phyloP scores from a whole-genome alignment of 495 filamentous ascomycete genomes.

The Bathelium albidoporum region DNA sequence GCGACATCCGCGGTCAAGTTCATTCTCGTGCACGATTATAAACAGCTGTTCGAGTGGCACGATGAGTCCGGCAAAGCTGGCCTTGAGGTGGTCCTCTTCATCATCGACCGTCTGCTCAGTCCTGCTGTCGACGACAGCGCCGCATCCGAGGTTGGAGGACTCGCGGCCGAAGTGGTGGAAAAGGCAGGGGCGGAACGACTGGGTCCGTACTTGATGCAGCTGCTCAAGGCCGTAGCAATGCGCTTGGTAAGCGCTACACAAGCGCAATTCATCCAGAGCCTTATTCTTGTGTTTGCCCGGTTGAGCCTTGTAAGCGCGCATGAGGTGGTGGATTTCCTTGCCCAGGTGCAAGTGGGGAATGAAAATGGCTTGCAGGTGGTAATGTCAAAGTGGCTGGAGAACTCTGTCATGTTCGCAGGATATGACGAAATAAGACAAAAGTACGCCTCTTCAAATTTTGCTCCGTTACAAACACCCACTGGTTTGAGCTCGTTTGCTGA shows the following conservation, averaged over 20 bases:
- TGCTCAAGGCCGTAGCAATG: slow-evolving; percentile 84
- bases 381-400: slow-evolving; percentile 89
- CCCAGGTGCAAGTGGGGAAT: slow-evolving; percentile 63
- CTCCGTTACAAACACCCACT: background rate
- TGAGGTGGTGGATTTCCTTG: slow-evolving; percentile 86
- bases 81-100: slow-evolving; percentile 75
- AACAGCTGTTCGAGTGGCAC: slow-evolving; percentile 76
- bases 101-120: slow-evolving; percentile 86
- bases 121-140: slow-evolving; percentile 76
- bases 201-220: slow-evolving; percentile 77
- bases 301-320: slow-evolving; percentile 72
- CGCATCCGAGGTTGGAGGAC: slow-evolving; percentile 88
- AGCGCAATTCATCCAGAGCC: slow-evolving; percentile 77
- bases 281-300: slow-evolving; percentile 91
- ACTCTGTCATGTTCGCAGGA: slow-evolving; percentile 88
- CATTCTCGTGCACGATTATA: slow-evolving; percentile 75
- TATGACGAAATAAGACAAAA: slow-evolving; percentile 97
- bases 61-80: slow-evolving; percentile 68
- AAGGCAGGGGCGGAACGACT: slow-evolving; percentile 81
- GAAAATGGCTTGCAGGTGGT: slow-evolving; percentile 78
- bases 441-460: slow-evolving; percentile 37
- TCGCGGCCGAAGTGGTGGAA: slow-evolving; percentile 91
- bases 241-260: slow-evolving; percentile 70
- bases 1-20: slow-evolving; percentile 79
- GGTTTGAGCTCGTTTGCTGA: slow-evolving; percentile 28